Evolutionary conservation across 371 early-diverging fungal species (phyloP), one percentile per base, ranked within the genome.

Genomic region (Mortierella sp.): DNA sequence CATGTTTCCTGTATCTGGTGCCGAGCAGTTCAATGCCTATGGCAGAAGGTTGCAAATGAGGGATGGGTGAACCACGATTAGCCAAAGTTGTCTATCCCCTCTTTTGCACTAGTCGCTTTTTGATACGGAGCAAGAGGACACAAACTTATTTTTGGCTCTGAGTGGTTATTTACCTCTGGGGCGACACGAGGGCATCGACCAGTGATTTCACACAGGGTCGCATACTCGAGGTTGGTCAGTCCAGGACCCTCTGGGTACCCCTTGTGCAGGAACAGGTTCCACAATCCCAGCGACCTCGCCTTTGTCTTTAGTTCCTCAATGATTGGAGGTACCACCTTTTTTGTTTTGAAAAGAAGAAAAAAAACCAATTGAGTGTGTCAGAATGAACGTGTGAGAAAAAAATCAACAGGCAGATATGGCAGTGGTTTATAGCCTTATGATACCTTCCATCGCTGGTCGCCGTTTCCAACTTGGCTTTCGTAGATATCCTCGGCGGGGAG

Each of bases 1-100:
- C 98, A 99, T 99, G 91, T 99, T 99, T 66, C 99, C 99, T 5
- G 98, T 98, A 78, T 99, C 99, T 11, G 98, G 98, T n/a, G 98
- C 97, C 43, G 93, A 90, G 88, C 97, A 97, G 92, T 98, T 98
- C 89, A 92, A 86, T 40, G 95, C 95, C 61, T 61, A 61, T 34
- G n/a, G 3, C 24, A 0, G 8, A 34, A 31, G 3, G 7, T 2
- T n/a, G n/a, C n/a, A n/a, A n/a, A n/a, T n/a, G n/a, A n/a, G n/a
- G n/a, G n/a, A n/a, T n/a, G n/a, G n/a, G n/a, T n/a, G n/a, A n/a
- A n/a, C n/a, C 16, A 31, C 31, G 58, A 55, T 55, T 55, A 31
- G 58, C 58, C 34, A 61, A 61, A 39, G n/a, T n/a, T n/a, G n/a
- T n/a, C n/a, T n/a, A n/a, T n/a, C n/a, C 37, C 61, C 16, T 55